Evolutionary conservation across 2,329 filamentous ascomycete genomes (phyloP).

Genomic region (Podosphaera leucotricha): DNA sequence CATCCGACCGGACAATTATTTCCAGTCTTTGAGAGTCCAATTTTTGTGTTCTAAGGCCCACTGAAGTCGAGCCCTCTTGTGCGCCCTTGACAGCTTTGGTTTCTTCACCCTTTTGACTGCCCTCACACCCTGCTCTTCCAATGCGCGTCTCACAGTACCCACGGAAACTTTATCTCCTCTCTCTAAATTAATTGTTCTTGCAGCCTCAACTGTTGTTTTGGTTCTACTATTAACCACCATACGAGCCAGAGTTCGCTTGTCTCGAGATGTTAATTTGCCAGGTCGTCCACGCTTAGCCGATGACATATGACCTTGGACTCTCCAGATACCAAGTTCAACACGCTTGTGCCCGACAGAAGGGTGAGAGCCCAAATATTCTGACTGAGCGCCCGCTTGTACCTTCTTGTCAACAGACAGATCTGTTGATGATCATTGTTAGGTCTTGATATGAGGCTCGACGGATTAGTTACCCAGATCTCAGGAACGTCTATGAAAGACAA

Average conservation of each 20-base stretch:
- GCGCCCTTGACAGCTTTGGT: not conserved
- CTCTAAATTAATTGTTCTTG: not conserved
- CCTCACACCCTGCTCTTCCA: not conserved
- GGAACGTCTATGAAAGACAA: no score
- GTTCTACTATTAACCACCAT: not conserved
- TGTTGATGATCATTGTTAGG: no score
- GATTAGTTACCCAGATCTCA: no score
- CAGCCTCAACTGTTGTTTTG: not conserved
- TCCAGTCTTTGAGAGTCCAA: not conserved
- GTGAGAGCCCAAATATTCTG: no score
- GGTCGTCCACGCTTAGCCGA: not conserved
- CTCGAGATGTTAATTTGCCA: not conserved
- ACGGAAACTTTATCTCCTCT: not conserved
- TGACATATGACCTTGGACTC: not conserved
- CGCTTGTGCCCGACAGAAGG: no score
- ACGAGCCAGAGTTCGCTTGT: not conserved
- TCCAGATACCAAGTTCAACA: no score
- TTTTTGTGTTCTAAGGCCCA: not conserved
- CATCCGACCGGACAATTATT: not conserved
- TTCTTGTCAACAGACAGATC: no score
- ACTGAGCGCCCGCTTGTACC: no score
- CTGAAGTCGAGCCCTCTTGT: not conserved
- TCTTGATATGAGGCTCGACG: no score
- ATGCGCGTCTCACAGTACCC: not conserved
- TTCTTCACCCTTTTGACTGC: not conserved